phyloP scores from a whole-genome alignment of 257 asterid species.

The Petrea volubilis region DNA sequence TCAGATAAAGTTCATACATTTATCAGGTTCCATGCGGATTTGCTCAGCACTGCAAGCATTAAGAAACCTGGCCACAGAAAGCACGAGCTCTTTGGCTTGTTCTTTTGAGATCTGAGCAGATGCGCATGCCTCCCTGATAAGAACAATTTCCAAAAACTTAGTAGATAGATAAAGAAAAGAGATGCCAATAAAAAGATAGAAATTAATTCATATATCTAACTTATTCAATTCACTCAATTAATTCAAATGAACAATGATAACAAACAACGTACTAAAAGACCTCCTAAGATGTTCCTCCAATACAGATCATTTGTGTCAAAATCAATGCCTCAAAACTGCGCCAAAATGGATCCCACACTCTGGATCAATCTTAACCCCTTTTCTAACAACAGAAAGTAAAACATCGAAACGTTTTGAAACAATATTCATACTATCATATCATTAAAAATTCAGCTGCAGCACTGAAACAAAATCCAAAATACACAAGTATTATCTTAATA shows the following conservation, averaged over 20 bases:
- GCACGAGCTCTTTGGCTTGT: constrained; percentile 36
- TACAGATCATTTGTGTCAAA: background rate
- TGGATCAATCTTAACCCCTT: background rate
- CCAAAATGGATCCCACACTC: background rate
- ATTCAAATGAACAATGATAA: background rate
- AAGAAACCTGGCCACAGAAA: constrained; percentile 46
- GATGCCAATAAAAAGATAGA: background rate
- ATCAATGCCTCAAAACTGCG: background rate
- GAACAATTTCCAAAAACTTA: background rate
- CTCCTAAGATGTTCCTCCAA: background rate
- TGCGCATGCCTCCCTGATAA: constrained; percentile 56
- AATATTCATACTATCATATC: background rate
- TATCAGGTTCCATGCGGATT: constrained; percentile 57
- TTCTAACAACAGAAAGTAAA: background rate
- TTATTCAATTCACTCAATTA: background rate
- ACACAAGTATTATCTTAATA: background rate
- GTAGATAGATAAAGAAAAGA: background rate
- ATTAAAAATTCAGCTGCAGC: background rate
- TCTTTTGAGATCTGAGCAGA: constrained; percentile 44
- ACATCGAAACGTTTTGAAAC: background rate
- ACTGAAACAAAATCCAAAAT: background rate
- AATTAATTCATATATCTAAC: background rate
- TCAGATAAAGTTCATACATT: constrained; percentile 34
- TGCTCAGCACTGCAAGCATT: constrained; percentile 48
- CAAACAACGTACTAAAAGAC: background rate